Evolutionary conservation across 2,329 filamentous ascomycete genomes (phyloP).

Genomic region (Aspergillus arachidicola): DNA sequence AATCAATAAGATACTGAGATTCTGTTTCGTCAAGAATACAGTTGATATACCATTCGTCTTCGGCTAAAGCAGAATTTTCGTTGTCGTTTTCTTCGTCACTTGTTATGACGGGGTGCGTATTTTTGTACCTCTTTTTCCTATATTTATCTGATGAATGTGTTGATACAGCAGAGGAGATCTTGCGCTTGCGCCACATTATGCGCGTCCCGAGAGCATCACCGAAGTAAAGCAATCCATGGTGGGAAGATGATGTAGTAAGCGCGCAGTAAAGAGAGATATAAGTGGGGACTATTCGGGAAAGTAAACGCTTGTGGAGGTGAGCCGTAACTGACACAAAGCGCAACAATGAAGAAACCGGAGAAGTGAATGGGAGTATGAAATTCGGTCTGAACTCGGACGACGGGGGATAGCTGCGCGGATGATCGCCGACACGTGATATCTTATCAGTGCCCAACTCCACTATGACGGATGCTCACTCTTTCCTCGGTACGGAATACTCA

Average conservation of each 20-base stretch:
- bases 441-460: conserved; percentile 25
- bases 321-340: neutral
- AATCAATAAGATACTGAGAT: conserved; percentile 42
- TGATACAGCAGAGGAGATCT: conserved; percentile 17
- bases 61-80: conserved; percentile 20
- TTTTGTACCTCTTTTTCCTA: conserved; percentile 13
- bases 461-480: neutral
- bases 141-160: conserved; percentile 12
- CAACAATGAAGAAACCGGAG: conserved; percentile 7
- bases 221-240: conserved; percentile 23
- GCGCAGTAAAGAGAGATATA: neutral
- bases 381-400: conserved; percentile 15
- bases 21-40: conserved; percentile 39
- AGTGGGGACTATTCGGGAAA: neutral
- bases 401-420: conserved; percentile 27
- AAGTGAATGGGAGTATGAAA: conserved; percentile 11
- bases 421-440: conserved; percentile 37
- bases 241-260: conserved; percentile 7
- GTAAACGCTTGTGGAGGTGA: conserved; percentile 1
- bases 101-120: conserved; percentile 12
- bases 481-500: neutral
- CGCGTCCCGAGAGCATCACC: conserved; percentile 21
- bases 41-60: conserved; percentile 39
- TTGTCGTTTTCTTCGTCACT: conserved; percentile 18
- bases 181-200: conserved; percentile 31